A percentile compares a stretch with the other conserved stretches of the same genome.
Evolutionary conservation across 148 eudicot species (phyloP).

Genomic region (Camellia granthamiana): DNA sequence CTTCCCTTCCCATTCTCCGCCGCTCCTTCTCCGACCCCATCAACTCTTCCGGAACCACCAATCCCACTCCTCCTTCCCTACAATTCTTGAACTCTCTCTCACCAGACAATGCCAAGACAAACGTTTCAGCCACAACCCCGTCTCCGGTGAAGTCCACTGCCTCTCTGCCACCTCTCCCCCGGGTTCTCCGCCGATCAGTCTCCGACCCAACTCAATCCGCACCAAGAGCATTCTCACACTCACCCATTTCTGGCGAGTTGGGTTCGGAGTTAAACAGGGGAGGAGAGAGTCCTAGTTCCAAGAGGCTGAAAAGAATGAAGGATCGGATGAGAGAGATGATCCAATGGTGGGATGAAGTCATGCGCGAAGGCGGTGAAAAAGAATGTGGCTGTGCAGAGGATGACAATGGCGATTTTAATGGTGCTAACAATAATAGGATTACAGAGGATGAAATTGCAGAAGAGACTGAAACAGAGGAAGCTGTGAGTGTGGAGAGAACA

Average conservation of each 20-base stretch:
- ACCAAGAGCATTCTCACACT: not conserved
- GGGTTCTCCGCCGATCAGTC: not conserved
- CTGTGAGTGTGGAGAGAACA: conserved; percentile 18
- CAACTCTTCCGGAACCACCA: conserved; percentile 1
- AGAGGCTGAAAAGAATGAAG: conserved; percentile 9
- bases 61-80: not conserved
- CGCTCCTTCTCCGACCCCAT: conserved; percentile 16
- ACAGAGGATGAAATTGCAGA: not conserved
- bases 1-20: conserved; percentile 4
- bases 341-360: conserved; percentile 1
- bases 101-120: not conserved
- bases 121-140: not conserved
- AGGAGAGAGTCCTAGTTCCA: not conserved
- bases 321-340: conserved; percentile 6
- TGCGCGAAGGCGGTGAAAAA: not conserved
- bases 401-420: not conserved
- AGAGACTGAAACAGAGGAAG: conserved; percentile 8
- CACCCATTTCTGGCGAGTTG: not conserved
- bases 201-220: conserved; percentile 2
- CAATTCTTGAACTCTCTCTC: not conserved
- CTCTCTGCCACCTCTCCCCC: not conserved
- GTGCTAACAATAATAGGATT: not conserved
- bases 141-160: not conserved
- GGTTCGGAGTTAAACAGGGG: not conserved
- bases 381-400: not conserved